Conservation (phyloP, 2,329 filamentous ascomycete genomes). For the Gaeumannomyces sp. region DNA sequence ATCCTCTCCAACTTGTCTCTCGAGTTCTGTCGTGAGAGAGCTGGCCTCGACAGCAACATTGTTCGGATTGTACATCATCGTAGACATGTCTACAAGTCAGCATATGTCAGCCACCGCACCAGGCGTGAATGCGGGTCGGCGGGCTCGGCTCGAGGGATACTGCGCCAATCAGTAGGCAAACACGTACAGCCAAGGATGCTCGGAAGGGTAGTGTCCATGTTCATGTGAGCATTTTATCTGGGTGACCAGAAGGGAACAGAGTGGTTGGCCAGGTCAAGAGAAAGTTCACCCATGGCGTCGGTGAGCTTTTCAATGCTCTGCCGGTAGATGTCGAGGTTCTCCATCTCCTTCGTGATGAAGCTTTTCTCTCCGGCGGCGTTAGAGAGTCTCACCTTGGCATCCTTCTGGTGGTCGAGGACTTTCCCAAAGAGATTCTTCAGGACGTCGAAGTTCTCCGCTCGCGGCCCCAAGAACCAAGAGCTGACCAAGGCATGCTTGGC, state of each 20-base stretch:
- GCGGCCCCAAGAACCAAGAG: slow-evolving; percentile 17
- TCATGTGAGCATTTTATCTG: slow-evolving; percentile 41
- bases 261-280: slow-evolving; percentile 32
- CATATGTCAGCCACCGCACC: no score
- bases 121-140: no score
- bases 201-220: slow-evolving; percentile 35
- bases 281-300: slow-evolving; percentile 25
- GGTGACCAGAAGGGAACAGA: slow-evolving; percentile 42
- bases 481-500: slow-evolving; percentile 9
- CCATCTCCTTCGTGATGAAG: background rate
- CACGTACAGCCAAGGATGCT: slow-evolving; percentile 32
- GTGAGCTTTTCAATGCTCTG: background rate
- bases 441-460: slow-evolving; percentile 24
- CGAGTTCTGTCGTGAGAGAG: slow-evolving; percentile 36
- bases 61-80: slow-evolving; percentile 45
- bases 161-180: slow-evolving; percentile 30
- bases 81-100: no score
- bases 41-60: slow-evolving; percentile 41
- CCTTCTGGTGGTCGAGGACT: background rate
- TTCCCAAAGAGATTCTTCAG: slow-evolving; percentile 39
- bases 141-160: no score
- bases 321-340: background rate
- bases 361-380: background rate
- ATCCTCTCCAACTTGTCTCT: slow-evolving; percentile 38
- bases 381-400: background rate